phyloP scores from a whole-genome alignment of 176 grass and related monocot species.

The Juncus inflexus region DNA sequence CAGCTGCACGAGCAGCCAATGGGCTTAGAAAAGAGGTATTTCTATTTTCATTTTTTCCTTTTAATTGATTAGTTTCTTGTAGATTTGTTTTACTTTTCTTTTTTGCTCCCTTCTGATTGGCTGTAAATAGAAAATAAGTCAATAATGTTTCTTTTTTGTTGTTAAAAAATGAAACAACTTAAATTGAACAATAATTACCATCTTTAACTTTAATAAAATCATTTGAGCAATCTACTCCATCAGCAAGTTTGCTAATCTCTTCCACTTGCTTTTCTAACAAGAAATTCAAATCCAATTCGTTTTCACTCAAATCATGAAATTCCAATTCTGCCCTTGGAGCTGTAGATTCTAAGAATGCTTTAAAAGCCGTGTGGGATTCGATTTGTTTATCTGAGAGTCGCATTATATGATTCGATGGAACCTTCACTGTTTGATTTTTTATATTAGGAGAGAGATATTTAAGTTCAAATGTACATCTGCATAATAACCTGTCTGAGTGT shows the following conservation, averaged over 20 bases:
- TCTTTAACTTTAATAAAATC: slow-evolving; percentile 17
- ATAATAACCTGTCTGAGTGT: slow-evolving; percentile 40
- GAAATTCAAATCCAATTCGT: slow-evolving; percentile 18
- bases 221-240: slow-evolving; percentile 22
- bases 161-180: neutral
- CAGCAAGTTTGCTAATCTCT: slow-evolving; percentile 33
- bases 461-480: slow-evolving; percentile 39
- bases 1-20: slow-evolving; percentile 40
- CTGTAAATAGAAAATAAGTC: slow-evolving; percentile 28
- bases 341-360: slow-evolving; percentile 29
- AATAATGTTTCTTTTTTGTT: neutral
- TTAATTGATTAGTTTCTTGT: slow-evolving; percentile 18
- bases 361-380: slow-evolving; percentile 26
- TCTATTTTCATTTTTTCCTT: slow-evolving; percentile 5
- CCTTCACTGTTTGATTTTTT: slow-evolving; percentile 26
- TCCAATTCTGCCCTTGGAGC: slow-evolving; percentile 6
- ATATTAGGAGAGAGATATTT: slow-evolving; percentile 26
- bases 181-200: slow-evolving; percentile 25
- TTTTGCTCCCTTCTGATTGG: slow-evolving; percentile 6
- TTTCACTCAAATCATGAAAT: slow-evolving; percentile 29
- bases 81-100: slow-evolving; percentile 21
- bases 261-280: slow-evolving; percentile 45
- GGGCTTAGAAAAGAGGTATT: slow-evolving; percentile 31
- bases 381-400: slow-evolving; percentile 39
- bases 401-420: slow-evolving; percentile 43